Percentiles rank a stretch among this genome's conserved stretches.
Evolutionary conservation across 2,329 filamentous ascomycete genomes (phyloP).

Genomic region (Aspergillus bombycis): DNA sequence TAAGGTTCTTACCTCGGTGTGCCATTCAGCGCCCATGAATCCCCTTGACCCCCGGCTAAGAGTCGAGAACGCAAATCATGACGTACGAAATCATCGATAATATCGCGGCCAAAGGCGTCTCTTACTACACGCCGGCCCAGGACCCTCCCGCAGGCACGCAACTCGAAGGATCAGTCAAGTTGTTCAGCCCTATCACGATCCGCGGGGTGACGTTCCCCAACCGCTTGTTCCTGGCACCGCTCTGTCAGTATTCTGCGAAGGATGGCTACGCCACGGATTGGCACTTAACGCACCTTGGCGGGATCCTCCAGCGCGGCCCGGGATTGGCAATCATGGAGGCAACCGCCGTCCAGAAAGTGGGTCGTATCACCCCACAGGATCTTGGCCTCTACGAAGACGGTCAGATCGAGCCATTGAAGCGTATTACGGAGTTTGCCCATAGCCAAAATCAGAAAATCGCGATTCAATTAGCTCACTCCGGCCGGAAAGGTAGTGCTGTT

Average conservation of each 20-base stretch:
- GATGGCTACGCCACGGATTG: slow-evolving; percentile 77
- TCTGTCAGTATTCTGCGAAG: slow-evolving; percentile 69
- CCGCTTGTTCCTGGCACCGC: slow-evolving; percentile 44
- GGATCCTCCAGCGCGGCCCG: slow-evolving; percentile 75
- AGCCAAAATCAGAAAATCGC: slow-evolving; percentile 74
- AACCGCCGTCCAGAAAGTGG: slow-evolving; percentile 72
- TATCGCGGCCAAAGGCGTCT: slow-evolving; percentile 41
- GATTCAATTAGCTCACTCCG: slow-evolving; percentile 82
- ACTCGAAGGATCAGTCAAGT: slow-evolving; percentile 50
- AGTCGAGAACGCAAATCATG: neutral
- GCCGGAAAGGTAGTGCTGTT: slow-evolving; percentile 63
- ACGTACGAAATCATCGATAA: slow-evolving; percentile 25
- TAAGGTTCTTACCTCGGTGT: neutral
- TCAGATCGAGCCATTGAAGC: slow-evolving; percentile 71
- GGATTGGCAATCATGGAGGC: slow-evolving; percentile 77
- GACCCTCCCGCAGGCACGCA: slow-evolving; percentile 41
- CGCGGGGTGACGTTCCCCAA: slow-evolving; percentile 62
- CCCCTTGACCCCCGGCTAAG: neutral
- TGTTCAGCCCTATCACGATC: slow-evolving; percentile 61
- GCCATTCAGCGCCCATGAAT: neutral
- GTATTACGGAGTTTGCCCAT: slow-evolving; percentile 77
- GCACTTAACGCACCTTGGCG: slow-evolving; percentile 80
- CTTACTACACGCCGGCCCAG: slow-evolving; percentile 45
- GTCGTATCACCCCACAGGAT: slow-evolving; percentile 72
- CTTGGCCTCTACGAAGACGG: slow-evolving; percentile 76